Evolutionary conservation across 331 rosid species (phyloP), one percentile per base, ranked within the genome.

Genomic region (Spiraea crenata): DNA sequence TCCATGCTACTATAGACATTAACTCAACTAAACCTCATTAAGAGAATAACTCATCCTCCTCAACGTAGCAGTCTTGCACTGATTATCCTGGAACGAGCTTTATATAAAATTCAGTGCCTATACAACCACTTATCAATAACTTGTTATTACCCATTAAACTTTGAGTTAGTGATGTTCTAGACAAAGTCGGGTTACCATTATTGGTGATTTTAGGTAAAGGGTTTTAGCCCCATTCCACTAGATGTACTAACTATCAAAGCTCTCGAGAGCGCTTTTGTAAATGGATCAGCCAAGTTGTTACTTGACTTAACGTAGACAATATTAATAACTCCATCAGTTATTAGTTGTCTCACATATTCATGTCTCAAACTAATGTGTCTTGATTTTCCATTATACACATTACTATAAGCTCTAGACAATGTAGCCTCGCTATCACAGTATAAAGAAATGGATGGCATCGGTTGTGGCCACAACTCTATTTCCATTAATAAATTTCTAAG

Each of bases 331-430:
- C 63, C 48, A 62, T 13, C 9, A 38, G 3, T 16, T 16, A 69
- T 54, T 37, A 69, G 12, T 17, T 69, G 7, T 44, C 49, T 69
- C 1, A 69, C 64, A 69, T 70, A 56, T 2, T 56, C 55, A 40
- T 41, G 64, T 41, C 55, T 41, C 3, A 70, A 20, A 0, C 52
- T 17, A 40, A 56, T 70, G 31, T 25, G 31, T 25, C 31, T 25
- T 25, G 31, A 25, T 25, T 25, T 25, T 25, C 31, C 31, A 25
- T 25, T 25, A 25, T 25, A 25, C 31, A 25, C 31, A 25, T 25
- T 25, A 2, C 31, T 25, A 25, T 25, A 25, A 25, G 31, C 31
- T 25, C 31, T 25, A 25, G 31, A 25, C 31, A 25, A 25, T 25
- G 31, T 25, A 25, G 31, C 31, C 31, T 25, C 31, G 31, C 31